Percentiles rank a stretch among this genome's conserved stretches.
Conservation (phyloP, 2,329 filamentous ascomycete species). For the Rhytidhysteron rufulum region DNA sequence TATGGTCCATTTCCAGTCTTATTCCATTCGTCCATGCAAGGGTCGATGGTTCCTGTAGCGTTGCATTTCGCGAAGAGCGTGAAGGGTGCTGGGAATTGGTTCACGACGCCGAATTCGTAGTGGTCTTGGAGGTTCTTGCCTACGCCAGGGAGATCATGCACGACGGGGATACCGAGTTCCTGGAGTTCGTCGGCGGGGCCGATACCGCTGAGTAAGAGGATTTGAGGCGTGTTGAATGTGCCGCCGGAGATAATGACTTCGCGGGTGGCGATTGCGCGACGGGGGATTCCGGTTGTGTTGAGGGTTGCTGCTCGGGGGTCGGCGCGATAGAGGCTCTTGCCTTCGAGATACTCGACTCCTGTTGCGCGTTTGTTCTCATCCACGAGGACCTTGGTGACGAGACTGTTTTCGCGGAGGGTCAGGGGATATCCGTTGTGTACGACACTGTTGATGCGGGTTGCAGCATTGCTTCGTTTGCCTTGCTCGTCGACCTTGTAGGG, state of each 20-base stretch:
- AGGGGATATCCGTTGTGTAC: slow-evolving; percentile 49
- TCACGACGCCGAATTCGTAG: slow-evolving; percentile 42
- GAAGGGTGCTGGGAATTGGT: slow-evolving; percentile 34
- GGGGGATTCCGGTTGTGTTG: slow-evolving; percentile 32
- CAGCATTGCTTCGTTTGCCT: slow-evolving; percentile 48
- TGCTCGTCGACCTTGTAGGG: slow-evolving; percentile 50
- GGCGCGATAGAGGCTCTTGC: slow-evolving; percentile 41
- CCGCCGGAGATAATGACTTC: slow-evolving; percentile 37
- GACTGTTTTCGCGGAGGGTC: slow-evolving; percentile 31
- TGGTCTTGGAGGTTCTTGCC: slow-evolving; percentile 61
- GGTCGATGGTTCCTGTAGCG: slow-evolving; percentile 1
- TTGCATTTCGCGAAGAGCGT: slow-evolving; percentile 20
- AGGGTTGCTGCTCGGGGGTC: slow-evolving; percentile 32
- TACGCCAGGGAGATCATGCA: slow-evolving; percentile 57
- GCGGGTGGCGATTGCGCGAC: slow-evolving; percentile 34
- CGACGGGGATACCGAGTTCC: slow-evolving; percentile 49
- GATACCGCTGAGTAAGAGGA: slow-evolving; percentile 61
- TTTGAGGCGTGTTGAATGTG: slow-evolving; percentile 59
- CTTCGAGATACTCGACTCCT: slow-evolving; percentile 43
- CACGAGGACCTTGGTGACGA: slow-evolving; percentile 42
- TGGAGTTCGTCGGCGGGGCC: slow-evolving; percentile 53
- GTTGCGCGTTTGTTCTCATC: slow-evolving; percentile 30
- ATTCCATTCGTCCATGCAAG: slow-evolving; percentile 14
- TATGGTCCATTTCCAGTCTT: slow-evolving; percentile 17
- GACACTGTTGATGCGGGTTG: slow-evolving; percentile 47